A percentile compares a stretch with the other conserved stretches of the same genome.
Conservation (phyloP, 768 basidiomycete species). For the Sutorius australiensis region DNA sequence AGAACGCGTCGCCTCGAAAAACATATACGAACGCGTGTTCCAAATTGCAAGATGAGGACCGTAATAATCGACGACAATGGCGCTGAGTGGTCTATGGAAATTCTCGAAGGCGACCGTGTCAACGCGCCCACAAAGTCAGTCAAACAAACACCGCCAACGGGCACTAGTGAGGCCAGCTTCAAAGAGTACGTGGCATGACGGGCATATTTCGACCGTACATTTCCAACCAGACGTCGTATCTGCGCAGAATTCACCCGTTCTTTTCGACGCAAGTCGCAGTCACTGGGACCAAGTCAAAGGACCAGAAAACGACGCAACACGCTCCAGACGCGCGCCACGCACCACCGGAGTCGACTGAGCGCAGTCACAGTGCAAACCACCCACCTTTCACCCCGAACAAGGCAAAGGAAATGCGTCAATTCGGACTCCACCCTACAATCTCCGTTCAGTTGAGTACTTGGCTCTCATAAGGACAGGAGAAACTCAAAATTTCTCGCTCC, state of each 20-base stretch:
- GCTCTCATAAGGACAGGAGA: neutral
- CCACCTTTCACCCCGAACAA: neutral
- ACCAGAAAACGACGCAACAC: neutral
- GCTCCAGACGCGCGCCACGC: neutral
- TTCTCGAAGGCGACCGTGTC: slow-evolving; percentile 22
- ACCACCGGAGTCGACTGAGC: neutral
- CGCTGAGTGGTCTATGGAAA: slow-evolving; percentile 32
- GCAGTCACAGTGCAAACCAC: neutral
- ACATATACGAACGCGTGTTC: slow-evolving; percentile 2
- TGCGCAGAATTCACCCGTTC: slow-evolving; percentile 19
- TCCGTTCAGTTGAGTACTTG: slow-evolving; percentile 12
- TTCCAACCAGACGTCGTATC: slow-evolving; percentile 2
- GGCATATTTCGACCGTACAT: slow-evolving; percentile 10
- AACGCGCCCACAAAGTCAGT: slow-evolving; percentile 9
- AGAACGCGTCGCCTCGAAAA: neutral
- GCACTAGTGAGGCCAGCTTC: neutral
- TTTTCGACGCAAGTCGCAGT: slow-evolving; percentile 10
- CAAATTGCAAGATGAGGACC: slow-evolving; percentile 11
- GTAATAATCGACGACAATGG: slow-evolving; percentile 14
- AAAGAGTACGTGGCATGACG: slow-evolving; percentile 16
- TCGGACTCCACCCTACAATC: neutral
- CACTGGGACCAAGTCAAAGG: neutral
- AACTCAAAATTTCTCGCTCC: neutral
- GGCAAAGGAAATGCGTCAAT: neutral
- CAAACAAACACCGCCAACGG: slow-evolving; percentile 19